Base-by-base conservation (phyloP, 1,139 yeast species). In the Protomyces inundatus region DNA sequence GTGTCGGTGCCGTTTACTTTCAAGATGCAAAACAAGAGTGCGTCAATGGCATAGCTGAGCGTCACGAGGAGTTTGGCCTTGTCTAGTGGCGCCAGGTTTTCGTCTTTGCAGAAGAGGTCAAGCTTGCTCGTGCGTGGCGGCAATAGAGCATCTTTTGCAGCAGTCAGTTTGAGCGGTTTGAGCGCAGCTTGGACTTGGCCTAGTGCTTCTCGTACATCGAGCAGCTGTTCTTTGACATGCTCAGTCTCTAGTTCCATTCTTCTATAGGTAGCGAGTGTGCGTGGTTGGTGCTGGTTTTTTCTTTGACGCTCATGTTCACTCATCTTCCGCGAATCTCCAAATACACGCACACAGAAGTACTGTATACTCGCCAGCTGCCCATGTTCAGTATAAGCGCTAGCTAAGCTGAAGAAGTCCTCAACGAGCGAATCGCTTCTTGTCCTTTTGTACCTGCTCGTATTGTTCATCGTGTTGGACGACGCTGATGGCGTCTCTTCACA, bases 1-100 rank as follows among this genome's bases (percentile, higher is more conserved):
- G 87, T 81, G 67, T 85, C 82, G 14, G 80, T 75, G 0, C 95
- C 95, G 23, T 76, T 75, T 1, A 84, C 72, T 70, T 87, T 86
- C 67, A 87, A 74, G 51, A 33, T 30, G 30, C 63, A 57, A 30
- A 56, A 63, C 45, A 63, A n/a, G 12, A 60, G 46, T 6, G 65
- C 57, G 42, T 56, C 61, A 4, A 63, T 52, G 16, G 65, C 61
- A 54, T 63, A 63, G 39, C 57, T 52, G 30, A 63, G 33, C 5
- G 59, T 54, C 32, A 63, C 63, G 14, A 56, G 54, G 30, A 52
- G 23, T 55, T 63, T 63, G 16, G 65, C 65, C 34, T 57, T 51
- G 42, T 55, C 52, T 9, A 58, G 45, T 2, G 62, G 40, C 5
- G 54, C 50, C n/a, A 60, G 59, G 37, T 46, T 45, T 36, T 35